phyloP scores from a whole-genome alignment of 495 filamentous ascomycete genomes.

The Neurospora sp. region DNA sequence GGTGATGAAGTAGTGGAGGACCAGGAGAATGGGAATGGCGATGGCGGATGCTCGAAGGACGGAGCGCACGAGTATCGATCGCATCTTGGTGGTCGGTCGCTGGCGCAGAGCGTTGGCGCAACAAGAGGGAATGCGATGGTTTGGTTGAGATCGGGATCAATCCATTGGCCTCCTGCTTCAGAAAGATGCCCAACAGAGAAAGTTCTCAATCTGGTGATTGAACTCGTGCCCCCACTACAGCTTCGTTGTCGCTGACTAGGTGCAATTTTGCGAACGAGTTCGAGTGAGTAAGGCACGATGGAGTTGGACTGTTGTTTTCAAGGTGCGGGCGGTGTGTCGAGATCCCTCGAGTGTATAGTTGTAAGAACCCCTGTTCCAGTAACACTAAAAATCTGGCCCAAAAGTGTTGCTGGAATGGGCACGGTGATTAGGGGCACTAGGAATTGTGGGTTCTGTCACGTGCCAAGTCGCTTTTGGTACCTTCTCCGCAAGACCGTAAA shows the following conservation, averaged over 20 bases:
- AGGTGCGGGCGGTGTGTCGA: background rate
- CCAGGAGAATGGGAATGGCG: constrained; percentile 2
- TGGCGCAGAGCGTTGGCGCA: background rate
- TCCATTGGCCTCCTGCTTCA: background rate
- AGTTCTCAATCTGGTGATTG: background rate
- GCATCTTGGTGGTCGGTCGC: background rate
- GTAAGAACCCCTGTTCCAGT: too few species aligned
- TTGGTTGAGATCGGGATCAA: background rate
- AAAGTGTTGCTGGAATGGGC: too few species aligned
- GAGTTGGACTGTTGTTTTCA: background rate
- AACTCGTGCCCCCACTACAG: background rate
- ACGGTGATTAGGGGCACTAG: too few species aligned
- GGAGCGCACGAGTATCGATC: background rate
- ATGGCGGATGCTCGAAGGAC: background rate
- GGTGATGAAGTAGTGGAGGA: constrained; percentile 5
- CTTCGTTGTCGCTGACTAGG: background rate
- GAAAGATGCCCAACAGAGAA: background rate
- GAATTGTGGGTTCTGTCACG: too few species aligned
- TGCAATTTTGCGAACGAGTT: background rate
- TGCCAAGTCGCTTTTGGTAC: too few species aligned
- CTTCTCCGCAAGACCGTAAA: too few species aligned
- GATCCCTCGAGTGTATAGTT: background rate
- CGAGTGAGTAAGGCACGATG: background rate
- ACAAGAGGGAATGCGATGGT: background rate
- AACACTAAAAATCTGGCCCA: too few species aligned